These are phyloP conservation scores for Cryptococcus floricola DNA, from an alignment of 1,284 basidiomycete species.

Conservation along the genomic window DNA sequence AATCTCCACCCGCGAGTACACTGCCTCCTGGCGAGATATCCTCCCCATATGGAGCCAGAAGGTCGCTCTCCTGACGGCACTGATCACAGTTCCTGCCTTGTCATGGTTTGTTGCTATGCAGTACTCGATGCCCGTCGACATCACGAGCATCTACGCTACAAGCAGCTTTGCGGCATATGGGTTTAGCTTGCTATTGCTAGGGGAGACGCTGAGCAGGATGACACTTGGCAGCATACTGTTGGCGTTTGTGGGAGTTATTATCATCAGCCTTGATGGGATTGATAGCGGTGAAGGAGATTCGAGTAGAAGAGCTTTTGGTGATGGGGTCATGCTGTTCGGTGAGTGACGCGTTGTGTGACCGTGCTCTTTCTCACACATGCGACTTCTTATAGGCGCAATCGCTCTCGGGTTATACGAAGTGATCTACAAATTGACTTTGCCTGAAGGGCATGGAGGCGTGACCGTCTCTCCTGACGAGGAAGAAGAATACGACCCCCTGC, in stretches of 20 bases:
- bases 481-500: conserved; percentile 10
- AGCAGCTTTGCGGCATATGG: conserved; percentile 40
- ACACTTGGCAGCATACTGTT: conserved; percentile 40
- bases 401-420: conserved; percentile 49
- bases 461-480: conserved; percentile 1
- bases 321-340: conserved; percentile 47
- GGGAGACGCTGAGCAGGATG: conserved; percentile 34
- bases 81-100: conserved; percentile 37
- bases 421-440: conserved; percentile 48
- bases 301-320: conserved; percentile 35
- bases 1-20: background rate
- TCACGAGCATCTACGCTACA: conserved; percentile 45
- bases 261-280: conserved; percentile 39
- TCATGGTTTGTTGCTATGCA: conserved; percentile 43
- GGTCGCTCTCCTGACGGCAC: conserved; percentile 31
- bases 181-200: conserved; percentile 43
- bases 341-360: conserved; percentile 6
- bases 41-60: conserved; percentile 19
- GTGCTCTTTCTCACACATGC: background rate
- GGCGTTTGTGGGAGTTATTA: conserved; percentile 45
- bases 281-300: conserved; percentile 14
- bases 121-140: conserved; percentile 36
- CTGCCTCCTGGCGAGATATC: conserved; percentile 28
- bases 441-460: conserved; percentile 41
- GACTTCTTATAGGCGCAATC: conserved; percentile 33